Percentiles rank a stretch among this genome's conserved stretches.
Evolutionary conservation across 1,284 basidiomycete genomes (phyloP).

Genomic region (Lentinula novae-zelandiae): DNA sequence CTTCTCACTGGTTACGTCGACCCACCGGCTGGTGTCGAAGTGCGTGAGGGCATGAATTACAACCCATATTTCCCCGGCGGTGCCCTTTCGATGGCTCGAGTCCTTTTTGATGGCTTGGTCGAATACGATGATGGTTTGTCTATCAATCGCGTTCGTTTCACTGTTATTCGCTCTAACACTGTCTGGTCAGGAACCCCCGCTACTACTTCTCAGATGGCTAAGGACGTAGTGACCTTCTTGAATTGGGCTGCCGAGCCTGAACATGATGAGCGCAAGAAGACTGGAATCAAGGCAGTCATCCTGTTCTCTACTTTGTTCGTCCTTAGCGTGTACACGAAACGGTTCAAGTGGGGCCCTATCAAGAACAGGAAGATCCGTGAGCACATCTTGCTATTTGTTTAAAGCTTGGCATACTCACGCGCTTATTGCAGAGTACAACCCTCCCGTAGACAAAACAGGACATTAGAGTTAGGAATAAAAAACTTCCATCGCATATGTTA

Average conservation of each 20-base stretch:
- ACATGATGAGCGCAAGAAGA: constrained; percentile 96
- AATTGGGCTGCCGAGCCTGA: constrained; percentile 97
- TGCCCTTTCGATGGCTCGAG: constrained; percentile 97
- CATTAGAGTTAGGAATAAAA: constrained; percentile 31
- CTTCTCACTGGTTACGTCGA: constrained; percentile 97
- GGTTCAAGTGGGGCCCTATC: constrained; percentile 91
- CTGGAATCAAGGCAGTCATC: constrained; percentile 91
- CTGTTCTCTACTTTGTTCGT: constrained; percentile 81
- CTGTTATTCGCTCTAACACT: constrained; percentile 1
- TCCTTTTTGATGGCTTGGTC: constrained; percentile 92
- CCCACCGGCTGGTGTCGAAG: constrained; percentile 93
- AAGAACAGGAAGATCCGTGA: constrained; percentile 90
- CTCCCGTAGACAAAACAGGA: constrained; percentile 37
- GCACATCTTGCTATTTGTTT: constrained; percentile 30
- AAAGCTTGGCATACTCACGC: background rate
- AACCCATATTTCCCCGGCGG: constrained; percentile 98
- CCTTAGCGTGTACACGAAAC: constrained; percentile 87
- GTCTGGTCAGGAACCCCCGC: constrained; percentile 78
- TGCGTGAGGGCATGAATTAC: constrained; percentile 98
- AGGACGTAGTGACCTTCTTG: constrained; percentile 96
- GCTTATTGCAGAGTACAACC: constrained; percentile 39
- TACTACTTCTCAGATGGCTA: constrained; percentile 99
- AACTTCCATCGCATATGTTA: constrained; percentile 10
- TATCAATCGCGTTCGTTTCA: constrained; percentile 1
- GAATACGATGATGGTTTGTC: constrained; percentile 87